Percentiles rank a stretch among this genome's conserved stretches.
These are phyloP conservation scores for Lyophyllum atratum DNA, from an alignment of 768 basidiomycete genomes.

Conservation along the genomic window DNA sequence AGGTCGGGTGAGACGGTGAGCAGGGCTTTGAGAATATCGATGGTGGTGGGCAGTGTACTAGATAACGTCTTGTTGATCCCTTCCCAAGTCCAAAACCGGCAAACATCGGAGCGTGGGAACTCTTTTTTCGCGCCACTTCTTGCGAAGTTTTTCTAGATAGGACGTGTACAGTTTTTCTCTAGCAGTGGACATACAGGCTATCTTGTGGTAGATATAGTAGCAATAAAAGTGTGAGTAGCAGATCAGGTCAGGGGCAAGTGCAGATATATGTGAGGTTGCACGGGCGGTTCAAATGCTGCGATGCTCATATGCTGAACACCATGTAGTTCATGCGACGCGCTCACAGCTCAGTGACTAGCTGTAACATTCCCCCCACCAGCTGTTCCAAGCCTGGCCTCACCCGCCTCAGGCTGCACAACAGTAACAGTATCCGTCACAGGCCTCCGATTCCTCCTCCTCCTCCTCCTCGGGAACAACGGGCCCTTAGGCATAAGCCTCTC, in stretches of 20 bases:
- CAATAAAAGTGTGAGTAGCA: neutral
- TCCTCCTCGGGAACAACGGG: slow-evolving; percentile 64
- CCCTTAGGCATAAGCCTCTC: slow-evolving; percentile 91
- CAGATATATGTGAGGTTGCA: too few relatives aligned
- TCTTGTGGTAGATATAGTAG: neutral
- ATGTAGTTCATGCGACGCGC: neutral
- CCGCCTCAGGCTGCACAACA: slow-evolving; percentile 20
- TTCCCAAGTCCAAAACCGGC: slow-evolving; percentile 37
- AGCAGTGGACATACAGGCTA: neutral
- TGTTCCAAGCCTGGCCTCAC: neutral
- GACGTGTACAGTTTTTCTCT: neutral
- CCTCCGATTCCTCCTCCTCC: slow-evolving; percentile 8
- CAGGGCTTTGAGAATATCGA: slow-evolving; percentile 35
- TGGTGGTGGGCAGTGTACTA: slow-evolving; percentile 48
- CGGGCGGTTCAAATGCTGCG: neutral
- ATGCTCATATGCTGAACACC: neutral
- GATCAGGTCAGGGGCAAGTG: neutral
- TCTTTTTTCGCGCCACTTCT: slow-evolving; percentile 21
- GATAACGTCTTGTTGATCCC: slow-evolving; percentile 42
- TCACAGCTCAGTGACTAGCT: neutral
- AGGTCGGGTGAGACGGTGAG: slow-evolving; percentile 16
- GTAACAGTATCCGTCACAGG: slow-evolving; percentile 1
- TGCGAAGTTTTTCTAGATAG: slow-evolving; percentile 3
- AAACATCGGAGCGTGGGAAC: slow-evolving; percentile 46
- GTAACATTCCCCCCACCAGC: neutral